Percentiles rank a stretch among this genome's conserved stretches.
Conservation (phyloP, 176 grass and related monocot genomes). For the Phoenix roebelenii region DNA sequence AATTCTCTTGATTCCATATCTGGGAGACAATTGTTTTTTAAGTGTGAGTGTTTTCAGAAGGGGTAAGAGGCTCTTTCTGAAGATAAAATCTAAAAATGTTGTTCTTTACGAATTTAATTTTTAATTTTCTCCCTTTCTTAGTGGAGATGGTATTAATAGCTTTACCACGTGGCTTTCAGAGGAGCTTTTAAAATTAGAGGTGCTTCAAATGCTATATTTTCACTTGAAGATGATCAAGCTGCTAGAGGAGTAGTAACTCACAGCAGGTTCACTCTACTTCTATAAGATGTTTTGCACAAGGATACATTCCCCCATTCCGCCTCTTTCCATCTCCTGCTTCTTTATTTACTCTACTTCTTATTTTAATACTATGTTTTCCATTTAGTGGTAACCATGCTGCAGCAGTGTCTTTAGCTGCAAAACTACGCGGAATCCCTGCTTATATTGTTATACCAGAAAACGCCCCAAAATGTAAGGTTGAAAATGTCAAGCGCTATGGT, state of each 20-base stretch:
- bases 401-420: slow-evolving; percentile 77
- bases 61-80: slow-evolving; percentile 33
- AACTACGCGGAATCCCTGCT: slow-evolving; percentile 75
- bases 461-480: slow-evolving; percentile 80
- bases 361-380: slow-evolving; percentile 10
- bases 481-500: slow-evolving; percentile 76
- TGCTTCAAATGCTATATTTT: slow-evolving; percentile 88
- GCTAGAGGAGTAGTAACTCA: slow-evolving; percentile 83
- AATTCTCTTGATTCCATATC: slow-evolving; percentile 47
- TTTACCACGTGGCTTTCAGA: slow-evolving; percentile 16
- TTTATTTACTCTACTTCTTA: background rate
- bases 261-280: slow-evolving; percentile 52
- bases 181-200: slow-evolving; percentile 92
- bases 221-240: slow-evolving; percentile 54
- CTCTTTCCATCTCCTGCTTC: background rate
- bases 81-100: too few species aligned
- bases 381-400: slow-evolving; percentile 89
- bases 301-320: background rate
- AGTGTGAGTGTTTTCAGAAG: slow-evolving; percentile 98
- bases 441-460: slow-evolving; percentile 79
- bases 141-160: background rate
- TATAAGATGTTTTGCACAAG: background rate
- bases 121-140: too few species aligned
- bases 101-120: too few species aligned
- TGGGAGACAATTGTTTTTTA: slow-evolving; percentile 67